Base-by-base conservation (phyloP, 352 stramenopile genomes). In the Globisporangium barbulae region DNA sequence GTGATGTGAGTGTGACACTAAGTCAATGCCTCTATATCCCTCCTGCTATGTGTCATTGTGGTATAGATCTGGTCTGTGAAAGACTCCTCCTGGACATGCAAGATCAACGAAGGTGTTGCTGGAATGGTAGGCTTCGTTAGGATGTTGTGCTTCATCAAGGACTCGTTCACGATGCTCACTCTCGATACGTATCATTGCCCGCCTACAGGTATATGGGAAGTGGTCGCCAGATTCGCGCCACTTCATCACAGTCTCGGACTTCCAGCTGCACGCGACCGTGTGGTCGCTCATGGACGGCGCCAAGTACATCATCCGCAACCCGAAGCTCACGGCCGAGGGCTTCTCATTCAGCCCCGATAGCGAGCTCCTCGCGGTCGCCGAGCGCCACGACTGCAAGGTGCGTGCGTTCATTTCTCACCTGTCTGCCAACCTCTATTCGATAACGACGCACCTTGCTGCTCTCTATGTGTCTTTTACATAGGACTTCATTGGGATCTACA, bases 351-450 rank as follows among this genome's bases (percentile, higher is more conserved):
- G 80, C 35, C 44, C 68, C 9, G 81, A 88, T 63, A 77, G 74
- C 2, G 62, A 70, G 19, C 82, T 88, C 10, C 61, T 94, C 17
- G 84, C 83, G 5, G 81, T 94, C 6, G 77, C 69, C 4, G 86
- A 94, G 63, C 79, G 86, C 13, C 75, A 86, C 9, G 84, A 92
- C 35, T 91, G 86, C 75, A 94, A 93, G 72, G 83, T 90, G 19
- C 15, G 41, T 61, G 3, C 22, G 0, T 48, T 55, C 30, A 59
- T 19, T 47, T 3, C 56, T 9, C 7, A 5, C 17, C 2, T 65
- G 6, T 60, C 9, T 62, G 35, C 19, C 8, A 49, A 50, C 13
- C 6, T 4, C 13, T 22, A 5, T 17, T 5, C 25, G 25, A 28
- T 28, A 28, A 19, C 30, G 33, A 30, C 10, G 19, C 48, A 53